Percentiles rank a stretch among this genome's conserved stretches.
Evolutionary conservation across 2,329 filamentous ascomycete species (phyloP).

Genomic region (Aspergillus candidus): DNA sequence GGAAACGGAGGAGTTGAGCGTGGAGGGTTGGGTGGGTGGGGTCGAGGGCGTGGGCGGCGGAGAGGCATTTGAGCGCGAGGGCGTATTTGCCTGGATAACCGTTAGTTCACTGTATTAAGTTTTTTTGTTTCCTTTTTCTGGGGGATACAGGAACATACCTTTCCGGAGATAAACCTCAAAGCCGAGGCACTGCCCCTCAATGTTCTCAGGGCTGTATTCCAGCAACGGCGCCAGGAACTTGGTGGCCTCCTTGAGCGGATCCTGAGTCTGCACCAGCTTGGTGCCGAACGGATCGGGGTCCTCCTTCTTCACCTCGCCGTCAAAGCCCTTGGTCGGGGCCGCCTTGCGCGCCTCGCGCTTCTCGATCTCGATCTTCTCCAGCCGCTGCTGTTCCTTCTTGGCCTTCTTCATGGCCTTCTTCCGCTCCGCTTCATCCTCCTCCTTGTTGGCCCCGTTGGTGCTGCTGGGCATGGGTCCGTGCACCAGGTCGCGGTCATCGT

Average conservation of each 20-base stretch:
- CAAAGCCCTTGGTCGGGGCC: constrained; percentile 52
- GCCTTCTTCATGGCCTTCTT: constrained; percentile 91
- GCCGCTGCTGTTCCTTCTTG: constrained; percentile 68
- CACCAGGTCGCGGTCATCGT: constrained; percentile 64
- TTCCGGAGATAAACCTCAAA: constrained; percentile 85
- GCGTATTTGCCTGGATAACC: constrained; percentile 66
- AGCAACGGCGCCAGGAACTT: constrained; percentile 79
- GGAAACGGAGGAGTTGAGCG: constrained; percentile 66
- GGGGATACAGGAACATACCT: constrained; percentile 51
- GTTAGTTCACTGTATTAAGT: constrained; percentile 6
- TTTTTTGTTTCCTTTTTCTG: constrained; percentile 17
- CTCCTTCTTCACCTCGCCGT: constrained; percentile 68
- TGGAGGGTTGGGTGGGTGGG: constrained; percentile 65
- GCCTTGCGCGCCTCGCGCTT: constrained; percentile 81
- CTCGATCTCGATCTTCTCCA: constrained; percentile 73
- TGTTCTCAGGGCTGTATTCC: constrained; percentile 71
- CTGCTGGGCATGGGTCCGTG: constrained; percentile 57
- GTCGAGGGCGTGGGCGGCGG: constrained; percentile 65
- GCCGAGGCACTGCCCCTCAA: constrained; percentile 75
- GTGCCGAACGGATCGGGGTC: constrained; percentile 82
- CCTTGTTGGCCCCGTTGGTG: constrained; percentile 44
- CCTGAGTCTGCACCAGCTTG: constrained; percentile 71
- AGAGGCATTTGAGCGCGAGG: constrained; percentile 78
- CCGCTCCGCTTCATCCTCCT: constrained; percentile 55
- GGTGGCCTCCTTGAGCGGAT: constrained; percentile 78